Evolutionary conservation across 2,329 filamentous ascomycete species (phyloP).

Genomic region (Exophiala calicioides): DNA sequence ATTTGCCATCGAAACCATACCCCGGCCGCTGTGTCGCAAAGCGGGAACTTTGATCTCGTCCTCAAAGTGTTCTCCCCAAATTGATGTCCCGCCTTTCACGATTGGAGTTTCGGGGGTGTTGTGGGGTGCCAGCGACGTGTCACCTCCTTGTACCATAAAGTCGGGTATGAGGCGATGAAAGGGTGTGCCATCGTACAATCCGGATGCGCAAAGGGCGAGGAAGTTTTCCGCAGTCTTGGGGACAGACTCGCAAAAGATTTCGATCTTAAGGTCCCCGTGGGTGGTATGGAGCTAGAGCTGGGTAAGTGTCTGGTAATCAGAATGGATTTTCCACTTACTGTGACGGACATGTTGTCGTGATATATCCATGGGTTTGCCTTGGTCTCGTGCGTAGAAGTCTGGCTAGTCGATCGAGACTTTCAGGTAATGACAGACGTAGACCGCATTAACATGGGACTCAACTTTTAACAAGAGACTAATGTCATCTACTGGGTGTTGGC

Average conservation of each 20-base stretch:
- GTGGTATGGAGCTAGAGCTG: conserved; percentile 71
- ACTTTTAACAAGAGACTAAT: no score
- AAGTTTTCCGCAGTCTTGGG: conserved; percentile 87
- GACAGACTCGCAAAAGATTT: conserved; percentile 92
- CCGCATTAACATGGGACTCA: no score
- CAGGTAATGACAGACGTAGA: no score
- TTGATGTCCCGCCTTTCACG: conserved; percentile 59
- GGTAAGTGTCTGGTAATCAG: conserved; percentile 1
- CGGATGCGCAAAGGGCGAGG: conserved; percentile 64
- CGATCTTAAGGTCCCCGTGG: conserved; percentile 87
- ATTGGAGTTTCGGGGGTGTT: conserved; percentile 46
- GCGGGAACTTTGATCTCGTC: conserved; percentile 63
- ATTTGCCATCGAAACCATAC: conserved; percentile 62
- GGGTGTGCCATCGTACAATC: conserved; percentile 61
- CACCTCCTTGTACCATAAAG: conserved; percentile 67
- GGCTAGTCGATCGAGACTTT: no score
- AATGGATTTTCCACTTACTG: conserved; percentile 17
- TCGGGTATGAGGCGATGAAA: conserved; percentile 64
- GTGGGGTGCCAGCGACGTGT: conserved; percentile 48
- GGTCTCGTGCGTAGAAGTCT: no score
- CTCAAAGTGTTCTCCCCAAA: conserved; percentile 57
- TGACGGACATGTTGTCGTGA: conserved; percentile 27
- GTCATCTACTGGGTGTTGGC: no score
- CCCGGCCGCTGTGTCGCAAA: conserved; percentile 58
- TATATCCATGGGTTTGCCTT: conserved; percentile 15